Conservation (phyloP, 345 rosid species). For the Abelmoschus esculentus region DNA sequence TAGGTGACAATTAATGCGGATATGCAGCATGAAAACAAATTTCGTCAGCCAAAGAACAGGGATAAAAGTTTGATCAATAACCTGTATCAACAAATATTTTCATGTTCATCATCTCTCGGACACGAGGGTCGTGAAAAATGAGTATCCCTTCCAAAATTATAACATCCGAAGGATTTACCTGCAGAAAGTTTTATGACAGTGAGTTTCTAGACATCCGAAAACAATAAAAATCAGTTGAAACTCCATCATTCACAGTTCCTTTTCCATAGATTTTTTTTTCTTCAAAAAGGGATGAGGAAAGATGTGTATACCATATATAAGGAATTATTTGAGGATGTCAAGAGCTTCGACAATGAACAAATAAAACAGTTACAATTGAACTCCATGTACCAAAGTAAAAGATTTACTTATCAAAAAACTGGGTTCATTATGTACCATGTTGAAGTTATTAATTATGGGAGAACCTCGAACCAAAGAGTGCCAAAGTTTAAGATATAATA, state of each 20-base stretch:
- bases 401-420: neutral
- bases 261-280: too few species aligned
- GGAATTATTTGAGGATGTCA: neutral
- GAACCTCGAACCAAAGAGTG: too few species aligned
- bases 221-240: too few species aligned
- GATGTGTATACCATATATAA: too few species aligned
- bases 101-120: slow-evolving; percentile 91
- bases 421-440: neutral
- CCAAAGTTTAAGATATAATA: neutral
- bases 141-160: slow-evolving; percentile 94
- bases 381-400: neutral
- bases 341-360: neutral
- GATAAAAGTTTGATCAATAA: neutral
- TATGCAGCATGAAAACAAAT: neutral
- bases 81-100: slow-evolving; percentile 90
- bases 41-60: neutral
- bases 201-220: too few species aligned
- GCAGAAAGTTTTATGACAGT: neutral
- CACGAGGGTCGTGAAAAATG: slow-evolving; percentile 78
- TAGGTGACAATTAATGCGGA: neutral
- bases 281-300: too few species aligned
- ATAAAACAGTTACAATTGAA: neutral
- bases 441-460: too few species aligned
- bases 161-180: slow-evolving; percentile 77
- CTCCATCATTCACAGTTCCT: too few species aligned